A percentile compares a stretch with the other conserved stretches of the same genome.
Evolutionary conservation across 2,329 filamentous ascomycete species (phyloP).

Genomic region (Trichophyton equinum): DNA sequence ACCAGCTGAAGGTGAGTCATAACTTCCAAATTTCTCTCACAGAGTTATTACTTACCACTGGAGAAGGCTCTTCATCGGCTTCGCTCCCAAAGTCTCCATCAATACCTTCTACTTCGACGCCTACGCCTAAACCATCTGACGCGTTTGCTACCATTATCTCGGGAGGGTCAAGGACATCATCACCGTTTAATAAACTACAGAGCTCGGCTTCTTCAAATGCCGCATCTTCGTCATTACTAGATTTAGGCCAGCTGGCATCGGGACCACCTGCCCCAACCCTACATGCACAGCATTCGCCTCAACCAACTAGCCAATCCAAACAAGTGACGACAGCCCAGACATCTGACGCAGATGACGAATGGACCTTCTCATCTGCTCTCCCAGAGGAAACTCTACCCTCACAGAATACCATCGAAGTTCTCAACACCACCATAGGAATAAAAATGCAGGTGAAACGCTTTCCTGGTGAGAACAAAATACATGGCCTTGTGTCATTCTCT

Average conservation of each 20-base stretch:
- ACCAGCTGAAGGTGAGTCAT: constrained; percentile 36
- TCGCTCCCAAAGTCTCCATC: constrained; percentile 19
- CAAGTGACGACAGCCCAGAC: constrained; percentile 19
- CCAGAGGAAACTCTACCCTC: constrained; percentile 49
- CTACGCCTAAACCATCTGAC: constrained; percentile 35
- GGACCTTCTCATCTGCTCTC: constrained; percentile 81
- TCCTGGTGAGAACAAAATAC: constrained; percentile 46
- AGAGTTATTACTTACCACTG: not conserved
- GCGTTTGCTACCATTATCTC: constrained; percentile 50
- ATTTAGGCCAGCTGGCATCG: constrained; percentile 17
- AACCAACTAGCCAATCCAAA: constrained; percentile 19
- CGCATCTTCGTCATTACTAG: constrained; percentile 22
- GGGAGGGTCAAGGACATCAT: constrained; percentile 37
- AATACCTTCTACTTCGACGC: constrained; percentile 20
- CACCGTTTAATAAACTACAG: constrained; percentile 25
- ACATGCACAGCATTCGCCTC: not conserved
- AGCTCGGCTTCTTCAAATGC: constrained; percentile 14
- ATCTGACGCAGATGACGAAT: constrained; percentile 66
- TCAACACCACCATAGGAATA: constrained; percentile 58
- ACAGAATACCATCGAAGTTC: constrained; percentile 54
- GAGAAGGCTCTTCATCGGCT: not conserved
- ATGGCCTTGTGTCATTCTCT: constrained; percentile 67
- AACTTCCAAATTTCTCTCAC: constrained; percentile 21
- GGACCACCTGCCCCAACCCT: not conserved
- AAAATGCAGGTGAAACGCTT: constrained; percentile 56